A percentile compares a stretch with the other conserved stretches of the same genome.
These are phyloP conservation scores for Epichloe glyceriae DNA, from an alignment of 2,329 filamentous ascomycete genomes.

Conservation along the genomic window DNA sequence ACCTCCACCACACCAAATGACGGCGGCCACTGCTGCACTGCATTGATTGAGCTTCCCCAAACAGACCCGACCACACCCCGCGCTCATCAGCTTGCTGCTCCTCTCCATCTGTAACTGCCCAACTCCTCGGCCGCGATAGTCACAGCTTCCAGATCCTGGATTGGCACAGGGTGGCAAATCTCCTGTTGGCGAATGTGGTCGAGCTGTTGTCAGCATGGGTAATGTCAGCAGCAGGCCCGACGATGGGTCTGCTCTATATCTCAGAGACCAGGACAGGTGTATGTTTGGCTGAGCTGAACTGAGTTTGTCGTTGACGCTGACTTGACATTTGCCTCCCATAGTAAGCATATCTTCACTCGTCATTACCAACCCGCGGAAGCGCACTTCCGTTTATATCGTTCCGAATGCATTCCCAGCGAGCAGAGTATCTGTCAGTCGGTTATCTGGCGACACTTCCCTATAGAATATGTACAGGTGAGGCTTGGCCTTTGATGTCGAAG, in stretches of 20 bases:
- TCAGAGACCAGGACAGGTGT: conserved; percentile 90
- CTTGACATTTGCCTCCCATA: conserved; percentile 23
- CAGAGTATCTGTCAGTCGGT: conserved; percentile 59
- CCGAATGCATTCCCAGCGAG: conserved; percentile 84
- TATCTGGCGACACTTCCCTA: conserved; percentile 59
- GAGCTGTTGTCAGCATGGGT: conserved; percentile 54
- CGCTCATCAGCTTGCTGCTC: conserved; percentile 6
- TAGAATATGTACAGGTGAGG: conserved; percentile 85
- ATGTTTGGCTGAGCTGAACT: conserved; percentile 23
- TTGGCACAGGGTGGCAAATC: neutral
- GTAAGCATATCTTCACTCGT: conserved; percentile 78
- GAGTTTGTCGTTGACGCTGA: conserved; percentile 6
- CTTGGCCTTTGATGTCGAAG: conserved; percentile 8
- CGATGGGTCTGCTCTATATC: conserved; percentile 65
- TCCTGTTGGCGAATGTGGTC: conserved; percentile 7
- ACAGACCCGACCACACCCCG: conserved; percentile 4
- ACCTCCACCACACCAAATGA: conserved; percentile 5
- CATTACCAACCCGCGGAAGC: conserved; percentile 68
- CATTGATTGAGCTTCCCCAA: conserved; percentile 2
- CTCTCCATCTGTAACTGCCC: conserved; percentile 3
- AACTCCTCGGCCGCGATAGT: neutral
- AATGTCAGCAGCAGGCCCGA: conserved; percentile 82
- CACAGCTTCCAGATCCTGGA: neutral
- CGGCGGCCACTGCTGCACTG: neutral
- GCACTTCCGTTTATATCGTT: conserved; percentile 60